These are phyloP conservation scores for Tolypocladium sp. DNA, from an alignment of 2,329 filamentous ascomycete genomes.

Conservation along the genomic window DNA sequence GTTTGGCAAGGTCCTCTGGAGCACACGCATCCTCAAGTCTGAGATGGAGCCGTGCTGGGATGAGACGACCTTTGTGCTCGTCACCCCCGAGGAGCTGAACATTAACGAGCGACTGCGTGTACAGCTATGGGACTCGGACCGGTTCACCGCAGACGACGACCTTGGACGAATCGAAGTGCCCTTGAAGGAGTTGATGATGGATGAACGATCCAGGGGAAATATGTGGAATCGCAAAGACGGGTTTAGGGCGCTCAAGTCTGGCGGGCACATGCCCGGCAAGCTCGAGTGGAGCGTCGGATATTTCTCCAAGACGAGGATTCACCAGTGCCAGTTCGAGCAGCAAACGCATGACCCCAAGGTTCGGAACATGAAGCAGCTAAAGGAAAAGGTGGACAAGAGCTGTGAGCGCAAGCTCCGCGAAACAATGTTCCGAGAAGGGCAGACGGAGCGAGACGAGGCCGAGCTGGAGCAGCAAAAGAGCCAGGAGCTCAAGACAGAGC, in stretches of 20 bases:
- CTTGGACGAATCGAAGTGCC: slow-evolving; percentile 63
- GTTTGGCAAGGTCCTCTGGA: slow-evolving; percentile 55
- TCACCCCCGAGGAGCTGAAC: slow-evolving; percentile 62
- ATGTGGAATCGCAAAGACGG: slow-evolving; percentile 56
- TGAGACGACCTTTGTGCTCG: slow-evolving; percentile 60
- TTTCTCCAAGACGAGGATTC: slow-evolving; percentile 57
- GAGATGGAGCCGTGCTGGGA: slow-evolving; percentile 65
- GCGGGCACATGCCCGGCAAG: slow-evolving; percentile 60
- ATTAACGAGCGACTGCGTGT: slow-evolving; percentile 60
- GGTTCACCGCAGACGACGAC: slow-evolving; percentile 64
- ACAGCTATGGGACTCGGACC: slow-evolving; percentile 70
- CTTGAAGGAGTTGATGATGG: slow-evolving; percentile 55
- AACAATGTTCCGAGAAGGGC: slow-evolving; percentile 35
- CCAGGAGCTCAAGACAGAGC: slow-evolving; percentile 53
- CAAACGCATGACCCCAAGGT: slow-evolving; percentile 53
- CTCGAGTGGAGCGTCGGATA: slow-evolving; percentile 64
- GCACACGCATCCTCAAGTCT: slow-evolving; percentile 52
- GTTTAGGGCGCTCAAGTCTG: slow-evolving; percentile 54
- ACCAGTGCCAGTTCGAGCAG: slow-evolving; percentile 48
- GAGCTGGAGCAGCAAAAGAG: slow-evolving; percentile 60
- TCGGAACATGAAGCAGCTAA: slow-evolving; percentile 47
- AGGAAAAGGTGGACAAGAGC: slow-evolving; percentile 42
- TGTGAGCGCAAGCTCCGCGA: slow-evolving; percentile 59
- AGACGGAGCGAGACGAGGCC: slow-evolving; percentile 41
- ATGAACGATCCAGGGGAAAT: slow-evolving; percentile 46